These are phyloP conservation scores for Juncus effusus DNA, from an alignment of 176 grass and related monocot genomes.

Conservation along the genomic window DNA sequence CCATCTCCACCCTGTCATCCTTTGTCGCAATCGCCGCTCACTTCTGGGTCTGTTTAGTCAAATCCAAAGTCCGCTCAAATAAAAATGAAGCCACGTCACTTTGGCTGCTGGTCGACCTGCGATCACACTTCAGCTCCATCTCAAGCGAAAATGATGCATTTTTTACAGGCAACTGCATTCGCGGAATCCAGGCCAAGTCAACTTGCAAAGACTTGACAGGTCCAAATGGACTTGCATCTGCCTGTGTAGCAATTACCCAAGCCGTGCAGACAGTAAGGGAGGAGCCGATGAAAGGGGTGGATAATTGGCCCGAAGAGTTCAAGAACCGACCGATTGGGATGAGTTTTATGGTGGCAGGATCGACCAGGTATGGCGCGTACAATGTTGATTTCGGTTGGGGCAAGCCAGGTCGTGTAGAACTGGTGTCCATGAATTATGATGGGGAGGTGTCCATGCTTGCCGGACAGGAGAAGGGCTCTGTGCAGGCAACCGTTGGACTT, in stretches of 20 bases:
- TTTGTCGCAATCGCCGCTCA: constrained; percentile 3
- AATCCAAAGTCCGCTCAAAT: background rate
- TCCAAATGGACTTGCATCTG: constrained; percentile 17
- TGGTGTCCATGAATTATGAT: constrained; percentile 22
- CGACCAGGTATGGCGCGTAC: constrained; percentile 15
- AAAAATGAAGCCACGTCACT: constrained; percentile 20
- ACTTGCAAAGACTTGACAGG: constrained; percentile 17
- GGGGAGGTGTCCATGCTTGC: constrained; percentile 23
- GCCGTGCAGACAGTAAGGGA: constrained; percentile 11
- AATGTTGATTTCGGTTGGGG: constrained; percentile 27
- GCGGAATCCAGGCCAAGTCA: constrained; percentile 13
- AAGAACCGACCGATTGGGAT: constrained; percentile 24
- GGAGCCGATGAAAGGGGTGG: constrained; percentile 13
- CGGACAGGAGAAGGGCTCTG: constrained; percentile 21
- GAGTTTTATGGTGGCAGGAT: constrained; percentile 21
- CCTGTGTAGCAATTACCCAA: constrained; percentile 12
- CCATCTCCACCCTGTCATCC: constrained; percentile 6
- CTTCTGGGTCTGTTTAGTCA: constrained; percentile 22
- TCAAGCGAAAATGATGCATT: background rate
- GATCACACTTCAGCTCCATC: constrained; percentile 2
- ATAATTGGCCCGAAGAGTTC: constrained; percentile 19
- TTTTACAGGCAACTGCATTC: constrained; percentile 25
- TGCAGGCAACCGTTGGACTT: constrained; percentile 15
- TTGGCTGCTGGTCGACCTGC: constrained; percentile 21
- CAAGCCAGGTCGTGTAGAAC: constrained; percentile 10